These are phyloP conservation scores for Eucalyptus brandiana DNA, from an alignment of 345 rosid genomes.

Conservation along the genomic window DNA sequence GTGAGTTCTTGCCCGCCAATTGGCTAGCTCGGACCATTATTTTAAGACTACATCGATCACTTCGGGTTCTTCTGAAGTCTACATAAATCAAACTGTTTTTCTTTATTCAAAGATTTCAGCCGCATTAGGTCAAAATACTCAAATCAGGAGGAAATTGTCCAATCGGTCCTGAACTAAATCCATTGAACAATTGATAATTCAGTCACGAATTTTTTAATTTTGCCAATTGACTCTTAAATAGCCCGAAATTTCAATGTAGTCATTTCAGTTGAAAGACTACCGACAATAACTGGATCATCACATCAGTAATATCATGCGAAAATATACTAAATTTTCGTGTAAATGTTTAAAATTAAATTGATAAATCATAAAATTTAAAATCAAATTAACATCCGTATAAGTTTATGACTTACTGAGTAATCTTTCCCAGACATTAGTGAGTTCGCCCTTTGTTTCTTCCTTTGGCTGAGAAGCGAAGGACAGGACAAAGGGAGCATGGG, in stretches of 20 bases:
- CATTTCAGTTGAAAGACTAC: rapidly evolving
- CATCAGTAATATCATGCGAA: rapidly evolving
- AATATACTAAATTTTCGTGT: background rate
- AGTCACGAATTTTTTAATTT: background rate
- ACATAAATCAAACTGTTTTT: background rate
- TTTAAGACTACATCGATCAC: background rate
- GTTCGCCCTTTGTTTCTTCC: background rate
- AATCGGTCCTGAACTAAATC: rapidly evolving
- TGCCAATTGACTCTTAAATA: rapidly evolving
- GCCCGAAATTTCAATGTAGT: rapidly evolving
- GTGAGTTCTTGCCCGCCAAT: background rate
- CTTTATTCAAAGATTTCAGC: background rate
- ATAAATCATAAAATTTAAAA: background rate
- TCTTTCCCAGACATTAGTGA: background rate
- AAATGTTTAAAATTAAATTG: rapidly evolving
- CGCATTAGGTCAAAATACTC: background rate
- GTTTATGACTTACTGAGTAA: background rate
- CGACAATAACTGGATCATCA: rapidly evolving
- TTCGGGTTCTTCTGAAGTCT: background rate
- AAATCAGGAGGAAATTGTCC: background rate
- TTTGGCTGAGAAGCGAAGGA: background rate
- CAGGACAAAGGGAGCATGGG: background rate
- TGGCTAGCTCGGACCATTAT: background rate
- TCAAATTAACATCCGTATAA: rapidly evolving
- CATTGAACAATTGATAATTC: rapidly evolving